Base-by-base conservation (phyloP, 495 filamentous ascomycete genomes). In the Tuber aestivum region DNA sequence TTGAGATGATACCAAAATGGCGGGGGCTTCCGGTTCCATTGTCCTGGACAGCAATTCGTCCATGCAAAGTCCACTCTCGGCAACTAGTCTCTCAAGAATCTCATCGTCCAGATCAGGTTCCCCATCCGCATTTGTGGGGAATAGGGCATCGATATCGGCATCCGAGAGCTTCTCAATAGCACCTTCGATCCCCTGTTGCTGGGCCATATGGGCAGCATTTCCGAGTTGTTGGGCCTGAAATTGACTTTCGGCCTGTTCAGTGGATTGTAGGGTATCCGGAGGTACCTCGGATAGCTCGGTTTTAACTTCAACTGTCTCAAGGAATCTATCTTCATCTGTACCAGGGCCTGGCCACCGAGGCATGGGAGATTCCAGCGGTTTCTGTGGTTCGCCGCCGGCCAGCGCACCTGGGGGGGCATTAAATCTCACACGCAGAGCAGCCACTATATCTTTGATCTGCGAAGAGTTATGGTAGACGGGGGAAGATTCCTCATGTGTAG, bases 101-200 rank as follows among this genome's bases (percentile, higher is more conserved):
- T 75, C 78, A 61, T 79, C 78, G 65, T 72, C 40, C 44, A 79
- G 75, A 32, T 79, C 76, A 12, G 74, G 44, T 35, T 79, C 50
- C 35, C 77, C 77, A 18, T 27, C 42, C 12, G 72, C 70, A 61
- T 75, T 72, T 7, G 35, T 41, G n/a, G 32, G 27, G 50, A 61
- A 32, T 5, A 32, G 27, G 50, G n/a, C 50, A 9, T 61, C 50
- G n/a, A 32, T 32, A 32, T 61, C 50, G 32, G 50, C 27, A 27
- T 27, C 50, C 23, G 50, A 61, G 50, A 61, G n/a, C n/a, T 27
- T 27, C n/a, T 32, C n/a, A 10, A 16, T 16, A 12, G 12, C 50
- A 6, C 50, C 32, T 61, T 61, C 48, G 21, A 50, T n/a, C 48
- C 23, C 48, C 23, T n/a, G 48, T 10, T 50, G 21, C 48, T 7